These are phyloP conservation scores for Priceomyces carsonii DNA, from an alignment of 805 yeast genomes.

Conservation along the genomic window DNA sequence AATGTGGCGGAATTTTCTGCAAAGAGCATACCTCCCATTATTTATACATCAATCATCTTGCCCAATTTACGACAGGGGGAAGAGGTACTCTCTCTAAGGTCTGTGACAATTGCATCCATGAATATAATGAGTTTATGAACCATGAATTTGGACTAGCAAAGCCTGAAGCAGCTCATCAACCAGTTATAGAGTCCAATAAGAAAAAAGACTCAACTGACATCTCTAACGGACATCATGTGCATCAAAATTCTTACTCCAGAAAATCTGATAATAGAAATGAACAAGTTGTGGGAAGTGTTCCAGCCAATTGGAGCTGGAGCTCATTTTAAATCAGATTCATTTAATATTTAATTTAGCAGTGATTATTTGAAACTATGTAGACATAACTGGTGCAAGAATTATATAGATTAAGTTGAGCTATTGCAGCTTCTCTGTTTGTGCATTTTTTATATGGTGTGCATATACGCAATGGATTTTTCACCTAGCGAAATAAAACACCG, in stretches of 20 bases:
- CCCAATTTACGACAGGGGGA: constrained; percentile 68
- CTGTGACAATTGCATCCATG: constrained; percentile 65
- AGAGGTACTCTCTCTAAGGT: constrained; percentile 68
- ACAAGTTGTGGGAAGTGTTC: constrained; percentile 49
- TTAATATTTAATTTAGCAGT: too few relatives aligned
- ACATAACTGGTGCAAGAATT: too few relatives aligned
- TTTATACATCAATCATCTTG: constrained; percentile 54
- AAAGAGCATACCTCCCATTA: constrained; percentile 62
- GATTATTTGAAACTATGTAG: too few relatives aligned
- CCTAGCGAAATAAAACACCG: constrained; percentile 5
- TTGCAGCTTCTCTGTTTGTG: too few relatives aligned
- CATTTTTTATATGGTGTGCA: too few relatives aligned
- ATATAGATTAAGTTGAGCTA: too few relatives aligned
- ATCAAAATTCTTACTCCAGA: constrained; percentile 2
- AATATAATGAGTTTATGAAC: constrained; percentile 53
- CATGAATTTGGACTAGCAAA: constrained; percentile 36
- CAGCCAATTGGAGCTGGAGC: constrained; percentile 82
- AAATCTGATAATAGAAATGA: constrained; percentile 22
- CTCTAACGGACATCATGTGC: background rate
- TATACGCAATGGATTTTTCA: too few relatives aligned
- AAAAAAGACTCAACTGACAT: background rate
- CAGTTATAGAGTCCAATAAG: background rate
- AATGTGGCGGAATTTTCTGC: constrained; percentile 82
- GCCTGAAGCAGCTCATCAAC: background rate
- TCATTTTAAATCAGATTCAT: constrained; percentile 52